Conservation (phyloP, 2,329 filamentous ascomycete genomes). For the Fusarium sp. region DNA sequence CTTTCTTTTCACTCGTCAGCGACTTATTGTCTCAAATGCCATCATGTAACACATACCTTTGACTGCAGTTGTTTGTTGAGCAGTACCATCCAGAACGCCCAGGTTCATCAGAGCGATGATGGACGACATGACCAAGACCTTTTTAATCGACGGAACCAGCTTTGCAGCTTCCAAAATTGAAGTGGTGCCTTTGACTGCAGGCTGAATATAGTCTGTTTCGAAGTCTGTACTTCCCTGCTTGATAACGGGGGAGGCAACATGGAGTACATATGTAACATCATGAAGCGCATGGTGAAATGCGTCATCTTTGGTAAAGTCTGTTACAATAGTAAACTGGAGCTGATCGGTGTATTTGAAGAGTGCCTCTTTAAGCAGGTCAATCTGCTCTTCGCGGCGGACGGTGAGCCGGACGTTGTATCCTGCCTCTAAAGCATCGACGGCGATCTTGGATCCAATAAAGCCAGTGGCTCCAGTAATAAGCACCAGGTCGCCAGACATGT, state of each 20-base stretch:
- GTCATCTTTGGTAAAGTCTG: background rate
- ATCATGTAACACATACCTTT: background rate
- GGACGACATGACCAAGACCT: background rate
- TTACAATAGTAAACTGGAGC: background rate
- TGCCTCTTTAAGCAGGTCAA: background rate
- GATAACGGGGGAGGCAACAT: background rate
- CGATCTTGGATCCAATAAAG: slow-evolving; percentile 1
- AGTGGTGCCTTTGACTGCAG: background rate
- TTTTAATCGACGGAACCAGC: background rate
- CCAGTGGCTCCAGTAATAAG: slow-evolving; percentile 16
- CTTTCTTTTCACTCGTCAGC: background rate
- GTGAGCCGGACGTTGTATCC: slow-evolving; percentile 9
- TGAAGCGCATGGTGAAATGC: background rate
- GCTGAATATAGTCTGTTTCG: background rate
- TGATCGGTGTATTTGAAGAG: background rate
- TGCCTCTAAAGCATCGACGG: slow-evolving; percentile 3
- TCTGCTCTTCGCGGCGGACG: slow-evolving; percentile 26
- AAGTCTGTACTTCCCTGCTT: background rate
- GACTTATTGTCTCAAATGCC: background rate
- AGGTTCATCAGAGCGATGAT: background rate
- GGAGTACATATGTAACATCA: background rate
- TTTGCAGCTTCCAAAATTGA: background rate
- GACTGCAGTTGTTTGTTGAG: background rate
- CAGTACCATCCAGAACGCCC: background rate
- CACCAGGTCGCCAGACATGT: slow-evolving; percentile 1